Evolutionary conservation across 2,329 filamentous ascomycete genomes (phyloP).

Genomic region (Talaromyces sp.): DNA sequence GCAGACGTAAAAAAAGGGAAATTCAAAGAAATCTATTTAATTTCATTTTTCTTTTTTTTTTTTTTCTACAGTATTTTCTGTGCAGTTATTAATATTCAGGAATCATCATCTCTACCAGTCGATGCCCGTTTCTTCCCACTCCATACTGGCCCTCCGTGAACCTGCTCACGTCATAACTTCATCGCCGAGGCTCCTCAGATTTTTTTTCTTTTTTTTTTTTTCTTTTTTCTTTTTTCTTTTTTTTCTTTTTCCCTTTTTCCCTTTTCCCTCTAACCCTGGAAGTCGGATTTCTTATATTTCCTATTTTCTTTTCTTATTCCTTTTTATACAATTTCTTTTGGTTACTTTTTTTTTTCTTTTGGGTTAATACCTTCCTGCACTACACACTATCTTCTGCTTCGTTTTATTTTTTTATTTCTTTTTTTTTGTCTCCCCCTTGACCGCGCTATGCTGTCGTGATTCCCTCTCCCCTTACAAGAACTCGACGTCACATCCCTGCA

Average conservation of each 20-base stretch:
- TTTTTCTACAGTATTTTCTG: too few species aligned
- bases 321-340: too few species aligned
- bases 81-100: too few species aligned
- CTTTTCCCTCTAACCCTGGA: too few species aligned
- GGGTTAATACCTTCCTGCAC: constrained; percentile 7
- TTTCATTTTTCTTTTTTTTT: too few species aligned
- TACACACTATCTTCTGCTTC: constrained; percentile 5
- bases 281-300: constrained; percentile 8
- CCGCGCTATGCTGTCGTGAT: constrained; percentile 31
- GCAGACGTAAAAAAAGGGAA: neutral
- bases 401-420: neutral
- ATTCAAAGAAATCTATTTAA: too few species aligned
- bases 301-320: constrained; percentile 21
- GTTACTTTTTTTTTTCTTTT: constrained; percentile 18
- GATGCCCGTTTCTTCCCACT: too few species aligned
- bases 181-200: constrained; percentile 4
- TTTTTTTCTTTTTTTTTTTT: constrained; percentile 12
- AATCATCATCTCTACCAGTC: too few species aligned
- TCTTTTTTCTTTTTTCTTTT: constrained; percentile 17
- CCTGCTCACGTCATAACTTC: neutral
- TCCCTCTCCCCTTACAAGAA: constrained; percentile 24
- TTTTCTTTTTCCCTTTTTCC: constrained; percentile 23
- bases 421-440: constrained; percentile 27
- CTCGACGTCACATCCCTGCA: constrained; percentile 30
- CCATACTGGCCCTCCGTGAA: too few species aligned